Evolutionary conservation across 371 early-diverging fungal genomes (phyloP).

Genomic region (Dichotomocladium elegans): DNA sequence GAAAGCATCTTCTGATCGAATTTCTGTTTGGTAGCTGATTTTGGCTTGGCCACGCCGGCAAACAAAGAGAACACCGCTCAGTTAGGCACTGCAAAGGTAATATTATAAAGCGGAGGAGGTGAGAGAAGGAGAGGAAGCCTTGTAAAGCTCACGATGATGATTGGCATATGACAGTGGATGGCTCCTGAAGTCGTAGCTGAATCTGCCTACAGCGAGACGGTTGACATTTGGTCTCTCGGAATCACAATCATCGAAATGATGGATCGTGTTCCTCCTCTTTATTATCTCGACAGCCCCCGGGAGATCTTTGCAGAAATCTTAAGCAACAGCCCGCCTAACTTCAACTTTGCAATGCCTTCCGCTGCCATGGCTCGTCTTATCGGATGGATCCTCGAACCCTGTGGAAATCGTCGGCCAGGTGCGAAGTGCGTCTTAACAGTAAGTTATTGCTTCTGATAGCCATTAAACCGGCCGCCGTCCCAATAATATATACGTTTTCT

Average conservation of each 20-base stretch:
- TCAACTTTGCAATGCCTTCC: constrained; percentile 39
- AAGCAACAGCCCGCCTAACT: constrained; percentile 31
- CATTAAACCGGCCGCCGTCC: too few relatives aligned
- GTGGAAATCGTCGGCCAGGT: constrained; percentile 28
- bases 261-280: constrained; percentile 49
- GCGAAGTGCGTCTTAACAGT: constrained; percentile 29
- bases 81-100: constrained; percentile 46
- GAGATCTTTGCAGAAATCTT: constrained; percentile 44
- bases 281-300: constrained; percentile 35
- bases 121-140: too few relatives aligned
- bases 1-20: background rate
- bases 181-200: constrained; percentile 49
- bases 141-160: background rate
- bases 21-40: constrained; percentile 28
- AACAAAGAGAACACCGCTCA: constrained; percentile 26
- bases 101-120: too few relatives aligned
- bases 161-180: constrained; percentile 34
- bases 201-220: constrained; percentile 34
- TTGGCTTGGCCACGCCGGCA: constrained; percentile 41
- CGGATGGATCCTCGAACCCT: constrained; percentile 37
- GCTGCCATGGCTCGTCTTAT: constrained; percentile 27
- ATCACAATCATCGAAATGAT: constrained; percentile 53
- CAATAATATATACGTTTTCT: too few relatives aligned
- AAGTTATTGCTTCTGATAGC: too few relatives aligned
- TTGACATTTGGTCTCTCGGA: constrained; percentile 48